These are phyloP conservation scores for Meira miltonrushii DNA, from an alignment of 1,284 basidiomycete genomes.

Conservation along the genomic window DNA sequence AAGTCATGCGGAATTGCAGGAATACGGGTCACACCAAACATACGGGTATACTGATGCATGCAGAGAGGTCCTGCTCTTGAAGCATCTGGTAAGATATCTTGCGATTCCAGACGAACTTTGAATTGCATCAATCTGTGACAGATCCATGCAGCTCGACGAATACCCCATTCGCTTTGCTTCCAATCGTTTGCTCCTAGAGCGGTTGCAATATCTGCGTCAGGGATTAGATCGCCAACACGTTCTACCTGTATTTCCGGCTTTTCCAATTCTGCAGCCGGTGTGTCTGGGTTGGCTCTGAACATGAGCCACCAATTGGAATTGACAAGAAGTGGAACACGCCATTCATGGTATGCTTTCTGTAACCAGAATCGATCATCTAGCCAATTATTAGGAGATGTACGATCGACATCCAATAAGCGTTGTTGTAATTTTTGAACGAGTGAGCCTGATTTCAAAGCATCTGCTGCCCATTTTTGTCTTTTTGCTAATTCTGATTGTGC, in stretches of 20 bases:
- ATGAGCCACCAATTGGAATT: slow-evolving; percentile 98
- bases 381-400: slow-evolving; percentile 83
- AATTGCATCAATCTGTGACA: slow-evolving; percentile 71
- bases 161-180: slow-evolving; percentile 65
- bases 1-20: slow-evolving; percentile 55
- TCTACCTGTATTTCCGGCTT: slow-evolving; percentile 21
- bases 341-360: slow-evolving; percentile 82
- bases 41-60: slow-evolving; percentile 60
- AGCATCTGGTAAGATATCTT: slow-evolving; percentile 59
- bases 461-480: slow-evolving; percentile 64
- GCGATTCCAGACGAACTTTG: slow-evolving; percentile 66
- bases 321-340: slow-evolving; percentile 76
- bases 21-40: slow-evolving; percentile 52
- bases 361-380: slow-evolving; percentile 92
- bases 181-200: slow-evolving; percentile 47
- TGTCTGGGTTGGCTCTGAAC: slow-evolving; percentile 60
- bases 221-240: slow-evolving; percentile 9
- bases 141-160: slow-evolving; percentile 79
- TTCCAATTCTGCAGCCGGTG: slow-evolving; percentile 49
- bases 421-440: slow-evolving; percentile 71
- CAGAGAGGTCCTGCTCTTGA: slow-evolving; percentile 59
- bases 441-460: slow-evolving; percentile 64
- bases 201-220: slow-evolving; percentile 58
- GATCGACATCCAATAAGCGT: slow-evolving; percentile 78
- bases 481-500: slow-evolving; percentile 62